These are phyloP conservation scores for Penicillium sp. DNA, from an alignment of 2,329 filamentous ascomycete genomes.

Conservation along the genomic window DNA sequence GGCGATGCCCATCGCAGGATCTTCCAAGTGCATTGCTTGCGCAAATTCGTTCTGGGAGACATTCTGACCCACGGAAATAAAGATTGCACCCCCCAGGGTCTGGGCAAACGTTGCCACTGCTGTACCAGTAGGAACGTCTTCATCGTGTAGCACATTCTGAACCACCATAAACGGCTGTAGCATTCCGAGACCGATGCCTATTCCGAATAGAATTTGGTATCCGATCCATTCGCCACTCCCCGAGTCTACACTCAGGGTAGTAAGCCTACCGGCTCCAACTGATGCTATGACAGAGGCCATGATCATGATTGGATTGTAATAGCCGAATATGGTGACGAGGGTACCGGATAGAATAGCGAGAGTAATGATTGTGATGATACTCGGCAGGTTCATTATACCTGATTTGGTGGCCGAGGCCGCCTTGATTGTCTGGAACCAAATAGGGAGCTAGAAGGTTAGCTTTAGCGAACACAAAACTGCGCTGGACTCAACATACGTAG, in stretches of 20 bases:
- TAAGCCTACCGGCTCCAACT: constrained; percentile 29
- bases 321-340: constrained; percentile 19
- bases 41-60: constrained; percentile 26
- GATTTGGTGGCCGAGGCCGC: constrained; percentile 23
- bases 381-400: constrained; percentile 27
- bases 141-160: constrained; percentile 26
- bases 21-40: not conserved
- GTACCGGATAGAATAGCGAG: constrained; percentile 12
- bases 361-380: constrained; percentile 20
- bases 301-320: constrained; percentile 33
- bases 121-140: constrained; percentile 29
- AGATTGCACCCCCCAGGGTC: constrained; percentile 31
- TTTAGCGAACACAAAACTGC: not conserved
- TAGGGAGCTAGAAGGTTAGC: constrained; percentile 22
- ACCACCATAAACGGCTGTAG: constrained; percentile 29
- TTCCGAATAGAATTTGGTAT: constrained; percentile 29
- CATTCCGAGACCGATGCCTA: constrained; percentile 28
- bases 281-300: constrained; percentile 18
- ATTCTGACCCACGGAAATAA: constrained; percentile 32
- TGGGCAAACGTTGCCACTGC: constrained; percentile 29
- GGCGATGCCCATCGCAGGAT: not conserved
- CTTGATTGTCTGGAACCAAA: constrained; percentile 33
- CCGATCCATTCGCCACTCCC: constrained; percentile 27
- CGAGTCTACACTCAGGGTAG: constrained; percentile 22
- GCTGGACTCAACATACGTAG: constrained; percentile 5